Evolutionary conservation across 352 stramenopile genomes (phyloP).

Genomic region (Bremia lactucae): DNA sequence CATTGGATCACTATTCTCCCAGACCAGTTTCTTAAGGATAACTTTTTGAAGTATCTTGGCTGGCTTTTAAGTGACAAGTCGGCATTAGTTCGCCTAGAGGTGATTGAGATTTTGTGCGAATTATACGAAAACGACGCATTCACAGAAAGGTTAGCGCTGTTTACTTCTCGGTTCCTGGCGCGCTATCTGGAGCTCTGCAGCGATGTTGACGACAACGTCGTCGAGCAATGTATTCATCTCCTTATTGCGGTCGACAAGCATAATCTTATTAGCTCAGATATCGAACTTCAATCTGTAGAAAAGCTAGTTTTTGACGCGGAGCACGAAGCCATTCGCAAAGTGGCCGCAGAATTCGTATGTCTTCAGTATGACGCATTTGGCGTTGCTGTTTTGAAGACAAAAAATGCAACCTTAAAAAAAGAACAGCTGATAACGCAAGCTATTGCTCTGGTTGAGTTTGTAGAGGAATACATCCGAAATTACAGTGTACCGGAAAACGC

Average conservation of each 20-base stretch:
- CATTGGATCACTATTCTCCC: slow-evolving; percentile 79
- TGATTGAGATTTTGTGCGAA: slow-evolving; percentile 68
- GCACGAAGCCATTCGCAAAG: slow-evolving; percentile 64
- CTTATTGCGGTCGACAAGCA: slow-evolving; percentile 76
- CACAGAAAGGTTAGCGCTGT: slow-evolving; percentile 57
- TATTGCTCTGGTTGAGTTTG: slow-evolving; percentile 85
- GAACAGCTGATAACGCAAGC: slow-evolving; percentile 79
- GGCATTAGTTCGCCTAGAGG: slow-evolving; percentile 63
- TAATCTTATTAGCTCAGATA: slow-evolving; percentile 66
- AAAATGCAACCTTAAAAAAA: slow-evolving; percentile 50
- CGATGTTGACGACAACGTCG: slow-evolving; percentile 65
- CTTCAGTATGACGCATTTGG: slow-evolving; percentile 85
- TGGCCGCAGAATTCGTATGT: slow-evolving; percentile 77
- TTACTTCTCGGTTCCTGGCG: slow-evolving; percentile 67
- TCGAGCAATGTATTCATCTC: slow-evolving; percentile 55
- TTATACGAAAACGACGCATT: slow-evolving; percentile 78
- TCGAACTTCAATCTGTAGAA: slow-evolving; percentile 70
- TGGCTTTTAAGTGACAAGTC: slow-evolving; percentile 92
- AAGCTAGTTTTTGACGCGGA: slow-evolving; percentile 70
- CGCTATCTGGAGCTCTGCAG: slow-evolving; percentile 75
- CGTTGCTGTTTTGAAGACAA: slow-evolving; percentile 52
- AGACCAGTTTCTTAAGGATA: slow-evolving; percentile 88
- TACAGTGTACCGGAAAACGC: slow-evolving; percentile 41
- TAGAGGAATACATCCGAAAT: slow-evolving; percentile 75
- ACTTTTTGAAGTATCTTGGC: slow-evolving; percentile 93